Base-by-base conservation (phyloP, 2,329 filamentous ascomycete species). In the Westerdykella sp. region DNA sequence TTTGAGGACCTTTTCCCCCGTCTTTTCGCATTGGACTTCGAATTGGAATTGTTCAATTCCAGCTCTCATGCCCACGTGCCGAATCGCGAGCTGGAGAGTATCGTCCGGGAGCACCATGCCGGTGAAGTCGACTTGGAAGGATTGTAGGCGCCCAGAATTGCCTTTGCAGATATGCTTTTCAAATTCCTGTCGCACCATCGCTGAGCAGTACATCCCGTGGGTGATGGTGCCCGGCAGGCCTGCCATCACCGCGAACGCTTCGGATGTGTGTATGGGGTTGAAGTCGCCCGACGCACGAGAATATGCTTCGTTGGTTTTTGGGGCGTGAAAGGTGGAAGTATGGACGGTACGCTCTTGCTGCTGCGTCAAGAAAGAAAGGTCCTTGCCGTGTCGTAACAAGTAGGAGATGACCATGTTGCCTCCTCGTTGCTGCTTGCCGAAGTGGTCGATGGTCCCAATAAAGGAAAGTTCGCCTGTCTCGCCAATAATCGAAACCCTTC, bases 261-360 rank as follows among this genome's bases (percentile, higher is more conserved):
- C 54, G 2, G 65, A 69, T 2, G 60, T 53, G 43, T 72, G 69
- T 37, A 71, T 70, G 0, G 69, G 69, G 44, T 72, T 72, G 53
- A 53, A 62, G 45, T 72, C 69, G 6, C 55, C 51, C 1, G 68
- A 70, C 6, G 60, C 56, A 1, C 48, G 44, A 1, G 66, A 57
- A 48, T 67, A 67, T 10, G 21, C 44, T 10, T 13, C 30, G 36
- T 53, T 51, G 41, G 32, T 44, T 2, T 4, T 22, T 6, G 51
- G 51, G 6, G 18, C 18, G 6, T 21, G 18, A 21, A 21, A 21
- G 18, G 18, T 21, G 18, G 18, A 21, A 21, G 18, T 21, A 21
- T 21, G 18, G 18, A 21, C 18, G 18, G 18, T 21, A 21, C 18
- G 18, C 18, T 21, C 18, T 6, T 21, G 18, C 18, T 21, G 18